Evolutionary conservation across 2,329 filamentous ascomycete genomes (phyloP).

Genomic region (Colletotrichum falcatum): DNA sequence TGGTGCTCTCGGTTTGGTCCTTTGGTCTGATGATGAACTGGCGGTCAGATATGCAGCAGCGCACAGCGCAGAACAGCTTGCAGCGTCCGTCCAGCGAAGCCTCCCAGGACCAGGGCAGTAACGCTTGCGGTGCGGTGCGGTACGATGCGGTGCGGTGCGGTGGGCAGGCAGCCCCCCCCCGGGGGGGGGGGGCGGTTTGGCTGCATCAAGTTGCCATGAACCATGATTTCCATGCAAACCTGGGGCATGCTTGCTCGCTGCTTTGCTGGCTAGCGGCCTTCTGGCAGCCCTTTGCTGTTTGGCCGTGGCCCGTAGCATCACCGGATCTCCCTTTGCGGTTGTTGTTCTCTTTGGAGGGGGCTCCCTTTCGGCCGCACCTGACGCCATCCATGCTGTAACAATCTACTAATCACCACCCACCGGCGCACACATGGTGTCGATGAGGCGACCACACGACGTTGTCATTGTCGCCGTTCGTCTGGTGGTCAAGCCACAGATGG

Average conservation of each 20-base stretch:
- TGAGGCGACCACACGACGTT: conserved; percentile 20
- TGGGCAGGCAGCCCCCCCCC: conserved; percentile 41
- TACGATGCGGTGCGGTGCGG: conserved; percentile 35
- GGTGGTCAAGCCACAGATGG: conserved; percentile 32
- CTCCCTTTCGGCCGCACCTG: conserved; percentile 21
- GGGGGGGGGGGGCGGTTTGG: conserved; percentile 44
- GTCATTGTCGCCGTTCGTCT: conserved; percentile 9
- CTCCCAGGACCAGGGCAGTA: conserved; percentile 45
- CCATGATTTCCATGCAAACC: conserved; percentile 51
- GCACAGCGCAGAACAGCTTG: conserved; percentile 45
- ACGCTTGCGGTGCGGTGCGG: conserved; percentile 45
- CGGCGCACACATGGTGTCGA: conserved; percentile 4
- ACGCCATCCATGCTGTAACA: conserved; percentile 20
- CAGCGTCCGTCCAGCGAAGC: conserved; percentile 38
- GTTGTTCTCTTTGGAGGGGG: conserved; percentile 3
- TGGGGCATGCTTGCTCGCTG: conserved; percentile 40
- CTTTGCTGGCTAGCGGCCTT: conserved; percentile 39
- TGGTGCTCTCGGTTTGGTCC: conserved; percentile 27
- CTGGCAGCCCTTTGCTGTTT: conserved; percentile 18
- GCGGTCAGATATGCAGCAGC: conserved; percentile 57
- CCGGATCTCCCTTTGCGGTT: neutral
- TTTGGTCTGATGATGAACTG: conserved; percentile 56
- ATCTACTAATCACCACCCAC: neutral
- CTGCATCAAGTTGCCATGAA: conserved; percentile 53
- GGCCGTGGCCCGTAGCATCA: conserved; percentile 18